These are phyloP conservation scores for Mimosa pudica DNA, from an alignment of 306 rosid species.

Conservation along the genomic window DNA sequence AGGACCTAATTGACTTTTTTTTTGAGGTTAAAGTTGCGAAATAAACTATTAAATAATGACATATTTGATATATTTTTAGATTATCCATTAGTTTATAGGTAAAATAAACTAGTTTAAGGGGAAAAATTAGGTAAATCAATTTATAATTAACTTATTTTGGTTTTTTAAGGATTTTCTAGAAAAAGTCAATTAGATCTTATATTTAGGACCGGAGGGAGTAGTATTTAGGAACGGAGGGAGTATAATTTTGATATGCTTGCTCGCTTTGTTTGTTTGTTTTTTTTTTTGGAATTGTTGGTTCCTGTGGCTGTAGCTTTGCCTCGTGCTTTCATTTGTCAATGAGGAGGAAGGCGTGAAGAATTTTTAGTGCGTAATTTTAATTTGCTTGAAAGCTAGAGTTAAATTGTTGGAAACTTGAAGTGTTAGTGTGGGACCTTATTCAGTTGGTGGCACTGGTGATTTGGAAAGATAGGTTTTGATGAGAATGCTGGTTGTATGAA, in stretches of 20 bases:
- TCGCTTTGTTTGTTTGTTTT: not conserved
- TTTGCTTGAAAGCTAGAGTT: not conserved
- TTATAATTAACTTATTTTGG: too few species aligned
- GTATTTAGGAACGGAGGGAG: too few species aligned
- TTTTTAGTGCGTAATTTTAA: not conserved
- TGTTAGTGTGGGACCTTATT: not conserved
- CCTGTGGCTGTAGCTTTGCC: constrained; percentile 1
- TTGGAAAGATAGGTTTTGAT: not conserved
- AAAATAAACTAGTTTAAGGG: too few species aligned
- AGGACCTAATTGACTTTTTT: too few species aligned
- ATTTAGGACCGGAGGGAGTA: too few species aligned
- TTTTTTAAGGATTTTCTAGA: too few species aligned
- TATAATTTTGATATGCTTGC: constrained; percentile 9
- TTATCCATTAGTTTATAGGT: too few species aligned
- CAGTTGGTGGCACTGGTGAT: not conserved
- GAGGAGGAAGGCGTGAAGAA: not conserved
- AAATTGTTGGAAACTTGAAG: not conserved
- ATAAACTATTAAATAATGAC: too few species aligned
- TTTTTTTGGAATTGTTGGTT: not conserved
- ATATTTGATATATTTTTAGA: too few species aligned
- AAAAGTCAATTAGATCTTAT: too few species aligned
- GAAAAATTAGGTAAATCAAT: too few species aligned
- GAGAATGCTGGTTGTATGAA: not conserved
- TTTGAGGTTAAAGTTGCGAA: too few species aligned
- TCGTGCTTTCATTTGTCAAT: not conserved